Percentiles rank a stretch among this genome's conserved stretches.
phyloP scores from a whole-genome alignment of 75 land plant species.

The Pinus taeda region DNA sequence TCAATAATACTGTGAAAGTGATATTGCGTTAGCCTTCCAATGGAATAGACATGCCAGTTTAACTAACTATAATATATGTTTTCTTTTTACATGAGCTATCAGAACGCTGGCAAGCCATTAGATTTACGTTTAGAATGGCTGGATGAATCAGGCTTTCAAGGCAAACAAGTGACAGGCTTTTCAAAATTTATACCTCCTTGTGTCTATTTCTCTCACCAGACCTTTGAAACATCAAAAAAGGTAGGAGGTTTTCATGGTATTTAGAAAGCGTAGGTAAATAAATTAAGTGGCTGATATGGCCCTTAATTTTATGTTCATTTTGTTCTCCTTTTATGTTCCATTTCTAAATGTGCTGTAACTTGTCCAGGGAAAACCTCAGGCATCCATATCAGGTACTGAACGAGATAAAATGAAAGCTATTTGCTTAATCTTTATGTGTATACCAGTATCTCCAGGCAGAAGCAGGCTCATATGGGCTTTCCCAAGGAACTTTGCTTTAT shows the following conservation, averaged over 20 bases:
- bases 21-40: neutral
- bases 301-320: neutral
- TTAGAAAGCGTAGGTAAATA: neutral
- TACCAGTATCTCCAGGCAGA: slow-evolving; percentile 78
- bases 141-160: slow-evolving; percentile 48
- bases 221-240: neutral
- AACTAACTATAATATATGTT: neutral
- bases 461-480: slow-evolving; percentile 80
- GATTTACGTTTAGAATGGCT: slow-evolving; percentile 31
- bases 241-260: neutral
- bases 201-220: slow-evolving; percentile 3
- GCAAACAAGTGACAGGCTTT: slow-evolving; percentile 24
- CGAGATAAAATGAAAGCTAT: slow-evolving; percentile 14
- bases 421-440: slow-evolving; percentile 49
- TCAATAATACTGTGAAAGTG: neutral
- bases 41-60: neutral
- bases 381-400: neutral
- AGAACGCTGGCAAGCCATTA: slow-evolving; percentile 63
- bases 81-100: slow-evolving; percentile 29
- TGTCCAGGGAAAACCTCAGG: neutral
- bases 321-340: neutral
- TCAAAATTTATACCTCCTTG: slow-evolving; percentile 61
- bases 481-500: slow-evolving; percentile 61
- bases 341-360: neutral
- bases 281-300: neutral